phyloP scores from a whole-genome alignment of 495 filamentous ascomycete species.

The Podospora anserina region DNA sequence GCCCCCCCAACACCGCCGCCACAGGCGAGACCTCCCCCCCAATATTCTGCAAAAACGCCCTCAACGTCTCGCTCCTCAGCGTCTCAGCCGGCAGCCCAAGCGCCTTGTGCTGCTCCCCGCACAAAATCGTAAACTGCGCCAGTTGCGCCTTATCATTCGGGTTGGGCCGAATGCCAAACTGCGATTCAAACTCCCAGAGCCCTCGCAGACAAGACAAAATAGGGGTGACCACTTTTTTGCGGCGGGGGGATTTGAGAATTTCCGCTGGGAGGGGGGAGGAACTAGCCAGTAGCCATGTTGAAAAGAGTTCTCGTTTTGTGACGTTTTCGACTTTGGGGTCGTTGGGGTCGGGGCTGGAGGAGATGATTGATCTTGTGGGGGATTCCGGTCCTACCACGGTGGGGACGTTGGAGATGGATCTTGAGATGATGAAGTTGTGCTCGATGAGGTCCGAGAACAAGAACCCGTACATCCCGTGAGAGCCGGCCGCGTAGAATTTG shows the following conservation, averaged over 20 bases:
- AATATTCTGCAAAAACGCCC: constrained; percentile 76
- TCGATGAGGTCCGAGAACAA: constrained; percentile 88
- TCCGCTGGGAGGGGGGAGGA: constrained; percentile 69
- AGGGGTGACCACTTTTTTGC: constrained; percentile 71
- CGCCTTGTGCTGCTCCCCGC: constrained; percentile 68
- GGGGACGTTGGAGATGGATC: constrained; percentile 70
- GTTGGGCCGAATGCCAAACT: constrained; percentile 52
- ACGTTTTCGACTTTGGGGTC: constrained; percentile 70
- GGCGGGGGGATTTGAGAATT: constrained; percentile 59
- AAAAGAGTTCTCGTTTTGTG: constrained; percentile 86
- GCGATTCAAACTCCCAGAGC: constrained; percentile 71
- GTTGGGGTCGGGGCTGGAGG: constrained; percentile 69
- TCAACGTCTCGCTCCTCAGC: constrained; percentile 72
- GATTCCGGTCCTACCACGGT: constrained; percentile 67
- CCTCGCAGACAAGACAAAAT: constrained; percentile 78
- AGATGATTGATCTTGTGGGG: constrained; percentile 69
- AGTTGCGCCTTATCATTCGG: constrained; percentile 54
- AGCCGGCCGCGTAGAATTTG: constrained; percentile 83
- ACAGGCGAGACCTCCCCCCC: constrained; percentile 80
- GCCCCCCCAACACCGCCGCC: constrained; percentile 83
- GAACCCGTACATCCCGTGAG: constrained; percentile 91
- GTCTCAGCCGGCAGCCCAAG: constrained; percentile 74
- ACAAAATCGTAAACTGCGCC: constrained; percentile 69
- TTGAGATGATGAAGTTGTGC: constrained; percentile 84
- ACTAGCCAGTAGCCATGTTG: constrained; percentile 69